Percentiles rank a stretch among this genome's conserved stretches.
Conservation (phyloP, 2,329 filamentous ascomycete species). For the Uncinocarpus reesii region DNA sequence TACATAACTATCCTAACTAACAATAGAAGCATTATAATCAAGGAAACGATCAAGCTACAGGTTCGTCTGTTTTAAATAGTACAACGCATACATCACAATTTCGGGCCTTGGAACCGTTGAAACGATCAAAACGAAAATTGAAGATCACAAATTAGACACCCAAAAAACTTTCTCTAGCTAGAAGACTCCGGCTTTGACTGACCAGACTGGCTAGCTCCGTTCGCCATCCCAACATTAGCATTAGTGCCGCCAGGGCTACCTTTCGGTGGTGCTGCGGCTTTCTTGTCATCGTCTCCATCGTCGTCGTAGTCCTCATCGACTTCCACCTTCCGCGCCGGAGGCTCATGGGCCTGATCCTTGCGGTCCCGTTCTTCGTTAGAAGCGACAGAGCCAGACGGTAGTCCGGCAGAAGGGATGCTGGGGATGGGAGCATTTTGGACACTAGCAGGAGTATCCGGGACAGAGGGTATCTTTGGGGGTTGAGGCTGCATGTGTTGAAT, state of each 20-base stretch:
- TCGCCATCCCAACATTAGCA: conserved; percentile 4
- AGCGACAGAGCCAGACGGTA: conserved; percentile 21
- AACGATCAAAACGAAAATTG: background rate
- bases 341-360: conserved; percentile 51
- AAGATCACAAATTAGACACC: background rate
- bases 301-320: conserved; percentile 97
- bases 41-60: too few relatives aligned
- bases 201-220: conserved; percentile 10
- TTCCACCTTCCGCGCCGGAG: conserved; percentile 88
- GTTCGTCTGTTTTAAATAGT: too few relatives aligned
- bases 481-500: conserved; percentile 37
- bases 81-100: too few relatives aligned
- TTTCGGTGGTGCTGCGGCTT: conserved; percentile 27
- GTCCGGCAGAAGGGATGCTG: conserved; percentile 35
- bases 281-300: conserved; percentile 72
- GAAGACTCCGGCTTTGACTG: conserved; percentile 8
- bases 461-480: conserved; percentile 48
- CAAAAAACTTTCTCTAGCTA: conserved; percentile 1
- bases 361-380: conserved; percentile 45
- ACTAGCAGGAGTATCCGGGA: conserved; percentile 35
- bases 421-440: conserved; percentile 30
- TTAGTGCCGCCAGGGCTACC: conserved; percentile 17
- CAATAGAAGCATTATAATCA: too few relatives aligned
- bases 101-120: too few relatives aligned
- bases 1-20: too few relatives aligned